Conservation (phyloP, 108 stramenopile genomes). For the Fistulifera solaris region DNA sequence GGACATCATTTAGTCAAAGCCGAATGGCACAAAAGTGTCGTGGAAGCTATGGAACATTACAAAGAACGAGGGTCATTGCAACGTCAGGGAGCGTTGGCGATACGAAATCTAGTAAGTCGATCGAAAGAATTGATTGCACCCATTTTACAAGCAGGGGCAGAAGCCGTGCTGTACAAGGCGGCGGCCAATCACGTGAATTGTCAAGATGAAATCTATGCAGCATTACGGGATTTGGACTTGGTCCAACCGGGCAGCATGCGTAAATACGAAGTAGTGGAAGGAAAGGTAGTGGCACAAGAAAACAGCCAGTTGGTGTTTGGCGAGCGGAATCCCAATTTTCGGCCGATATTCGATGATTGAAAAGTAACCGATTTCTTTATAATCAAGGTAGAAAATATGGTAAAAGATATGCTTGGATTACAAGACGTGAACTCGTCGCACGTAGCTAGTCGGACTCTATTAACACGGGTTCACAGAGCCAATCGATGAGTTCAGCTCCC, state of each 20-base stretch:
- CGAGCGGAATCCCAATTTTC: constrained; percentile 3
- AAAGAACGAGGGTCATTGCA: constrained; percentile 48
- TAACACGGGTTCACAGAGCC: constrained; percentile 75
- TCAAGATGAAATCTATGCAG: constrained; percentile 89
- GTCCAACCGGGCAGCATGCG: not conserved
- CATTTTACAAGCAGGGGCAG: constrained; percentile 66
- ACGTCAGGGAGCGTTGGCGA: constrained; percentile 76
- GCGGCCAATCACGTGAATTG: constrained; percentile 67
- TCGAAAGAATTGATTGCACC: constrained; percentile 6
- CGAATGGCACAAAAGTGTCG: constrained; percentile 29
- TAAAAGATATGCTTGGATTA: too few relatives aligned
- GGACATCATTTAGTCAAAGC: constrained; percentile 41
- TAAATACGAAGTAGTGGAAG: too few relatives aligned
- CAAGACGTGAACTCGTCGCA: too few relatives aligned
- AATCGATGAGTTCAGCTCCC: constrained; percentile 65
- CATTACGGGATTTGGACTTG: constrained; percentile 73
- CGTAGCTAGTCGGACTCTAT: too few relatives aligned
- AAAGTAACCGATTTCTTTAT: too few relatives aligned
- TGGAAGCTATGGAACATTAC: constrained; percentile 65
- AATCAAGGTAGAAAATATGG: too few relatives aligned
- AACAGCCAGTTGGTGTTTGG: constrained; percentile 3
- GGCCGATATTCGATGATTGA: constrained; percentile 7
- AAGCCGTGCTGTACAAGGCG: constrained; percentile 54
- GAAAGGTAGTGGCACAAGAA: too few relatives aligned
- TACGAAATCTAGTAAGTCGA: constrained; percentile 80